phyloP scores from a whole-genome alignment of 1,284 basidiomycete species.

The Fistulinella cinereoalba region DNA sequence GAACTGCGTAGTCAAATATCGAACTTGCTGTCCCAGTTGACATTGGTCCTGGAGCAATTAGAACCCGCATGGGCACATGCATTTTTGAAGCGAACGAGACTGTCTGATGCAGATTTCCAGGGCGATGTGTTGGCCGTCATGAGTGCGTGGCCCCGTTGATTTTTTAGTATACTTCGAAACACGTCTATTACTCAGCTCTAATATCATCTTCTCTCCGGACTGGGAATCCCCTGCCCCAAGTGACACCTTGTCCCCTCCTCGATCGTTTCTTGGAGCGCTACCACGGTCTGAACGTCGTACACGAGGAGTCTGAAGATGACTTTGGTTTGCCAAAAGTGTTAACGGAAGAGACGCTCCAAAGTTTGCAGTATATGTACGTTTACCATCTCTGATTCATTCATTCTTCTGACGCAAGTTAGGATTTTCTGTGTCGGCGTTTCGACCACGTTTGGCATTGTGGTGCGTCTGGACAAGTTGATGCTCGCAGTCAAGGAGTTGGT shows the following conservation, averaged over 20 bases:
- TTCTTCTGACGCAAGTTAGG: conserved; percentile 33
- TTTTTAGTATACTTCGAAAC: neutral
- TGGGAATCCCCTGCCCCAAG: conserved; percentile 77
- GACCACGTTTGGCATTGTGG: conserved; percentile 64
- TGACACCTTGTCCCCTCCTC: conserved; percentile 80
- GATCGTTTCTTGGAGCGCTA: conserved; percentile 67
- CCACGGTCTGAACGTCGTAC: conserved; percentile 62
- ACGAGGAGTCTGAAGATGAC: conserved; percentile 64
- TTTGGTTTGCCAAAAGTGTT: conserved; percentile 64
- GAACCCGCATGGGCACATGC: conserved; percentile 75
- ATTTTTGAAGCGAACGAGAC: conserved; percentile 70
- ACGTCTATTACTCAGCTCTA: conserved; percentile 49
- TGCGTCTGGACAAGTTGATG: conserved; percentile 69
- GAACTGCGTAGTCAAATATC: conserved; percentile 50
- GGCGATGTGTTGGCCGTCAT: conserved; percentile 82
- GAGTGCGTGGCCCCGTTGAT: conserved; percentile 43
- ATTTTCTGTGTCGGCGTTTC: conserved; percentile 75
- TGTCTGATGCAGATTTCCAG: conserved; percentile 79
- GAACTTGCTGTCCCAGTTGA: conserved; percentile 59
- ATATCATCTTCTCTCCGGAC: conserved; percentile 72
- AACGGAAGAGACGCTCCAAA: conserved; percentile 61
- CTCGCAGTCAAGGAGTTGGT: conserved; percentile 76
- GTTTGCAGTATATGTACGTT: conserved; percentile 68
- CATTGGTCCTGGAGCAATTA: conserved; percentile 61
- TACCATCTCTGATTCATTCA: neutral